phyloP scores from a whole-genome alignment of 2,329 filamentous ascomycete genomes.

The Septoria linicola region DNA sequence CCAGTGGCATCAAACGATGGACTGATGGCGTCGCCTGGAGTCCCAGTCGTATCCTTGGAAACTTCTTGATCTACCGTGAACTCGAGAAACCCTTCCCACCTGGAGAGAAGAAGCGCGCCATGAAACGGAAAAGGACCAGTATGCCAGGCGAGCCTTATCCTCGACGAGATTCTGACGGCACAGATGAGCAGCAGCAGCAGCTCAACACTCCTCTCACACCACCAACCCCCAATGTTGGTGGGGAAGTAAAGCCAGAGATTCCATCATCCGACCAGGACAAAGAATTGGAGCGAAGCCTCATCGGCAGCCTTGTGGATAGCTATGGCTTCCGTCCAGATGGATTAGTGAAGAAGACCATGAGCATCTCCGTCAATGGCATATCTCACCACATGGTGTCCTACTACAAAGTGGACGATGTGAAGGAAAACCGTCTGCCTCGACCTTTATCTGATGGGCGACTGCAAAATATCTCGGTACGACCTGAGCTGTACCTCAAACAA shows the following conservation, averaged over 20 bases:
- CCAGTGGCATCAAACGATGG: slow-evolving; percentile 91
- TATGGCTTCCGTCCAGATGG: slow-evolving; percentile 83
- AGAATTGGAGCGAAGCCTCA: slow-evolving; percentile 59
- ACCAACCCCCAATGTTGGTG: slow-evolving; percentile 32
- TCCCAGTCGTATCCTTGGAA: slow-evolving; percentile 79
- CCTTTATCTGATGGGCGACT: slow-evolving; percentile 57
- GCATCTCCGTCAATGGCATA: slow-evolving; percentile 69
- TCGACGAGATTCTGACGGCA: slow-evolving; percentile 38
- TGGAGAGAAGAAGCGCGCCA: slow-evolving; percentile 80
- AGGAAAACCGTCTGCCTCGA: slow-evolving; percentile 56
- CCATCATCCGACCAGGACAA: slow-evolving; percentile 40
- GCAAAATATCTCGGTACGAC: slow-evolving; percentile 37
- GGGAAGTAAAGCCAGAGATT: slow-evolving; percentile 33
- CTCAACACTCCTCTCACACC: slow-evolving; percentile 37
- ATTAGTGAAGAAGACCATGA: slow-evolving; percentile 90
- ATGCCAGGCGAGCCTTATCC: slow-evolving; percentile 56
- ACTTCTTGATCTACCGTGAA: slow-evolving; percentile 83
- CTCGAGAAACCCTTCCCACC: slow-evolving; percentile 74
- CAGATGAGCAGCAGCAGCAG: slow-evolving; percentile 26
- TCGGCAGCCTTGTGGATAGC: slow-evolving; percentile 84
- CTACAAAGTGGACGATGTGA: slow-evolving; percentile 79
- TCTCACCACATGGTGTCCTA: slow-evolving; percentile 87
- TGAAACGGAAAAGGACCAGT: slow-evolving; percentile 62
- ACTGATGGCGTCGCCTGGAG: slow-evolving; percentile 91
- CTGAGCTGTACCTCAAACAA: slow-evolving; percentile 41